Base-by-base conservation (phyloP, 2,329 filamentous ascomycete species). In the Aspergillus pseudonomiae region DNA sequence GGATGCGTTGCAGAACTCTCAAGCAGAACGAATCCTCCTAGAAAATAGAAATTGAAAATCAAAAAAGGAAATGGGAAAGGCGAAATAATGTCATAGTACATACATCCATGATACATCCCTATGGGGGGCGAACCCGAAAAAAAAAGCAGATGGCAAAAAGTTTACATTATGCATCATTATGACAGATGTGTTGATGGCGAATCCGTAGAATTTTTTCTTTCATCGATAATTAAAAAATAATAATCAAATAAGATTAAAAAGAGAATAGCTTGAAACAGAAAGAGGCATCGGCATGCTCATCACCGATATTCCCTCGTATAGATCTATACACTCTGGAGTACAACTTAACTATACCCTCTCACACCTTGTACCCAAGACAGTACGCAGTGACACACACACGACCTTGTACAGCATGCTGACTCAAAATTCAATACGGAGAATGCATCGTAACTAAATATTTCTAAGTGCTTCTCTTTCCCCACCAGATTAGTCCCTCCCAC, bases 1-100 rank as follows among this genome's bases (percentile, higher is more conserved):
- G 69, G 65, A 63, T 70, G 64, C 65, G 54, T 57, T 70, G 67
- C 67, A 69, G 68, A 64, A 70, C 52, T 63, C 26, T 30, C 7
- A 52, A 52, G 46, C 16, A 52, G 46, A 19, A 52, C 46, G 30
- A 32, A 32, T 52, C 19, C 28, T 32, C 48, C 34, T 54, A 24
- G 30, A 14, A 28, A 53, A 43, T 43, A 45, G 14, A 59, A 52
- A 28, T 21, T 36, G 43, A 34, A 54, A 60, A 30, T 12, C 11
- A 16, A 28, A 48, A 48, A 48, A 7, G 11, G 21, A 48, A 48
- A 48, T 48, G 45, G 24, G 45, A 28, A 48, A 21, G 48, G 28
- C 26, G 46, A 50, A 16, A 28, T 50, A 50, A 52, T 52, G 48
- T 52, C 48, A 52, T 52, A 52, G 19, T 52, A 52, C 48, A 32